phyloP scores from a whole-genome alignment of 257 asterid species.

The Striga asiatica region DNA sequence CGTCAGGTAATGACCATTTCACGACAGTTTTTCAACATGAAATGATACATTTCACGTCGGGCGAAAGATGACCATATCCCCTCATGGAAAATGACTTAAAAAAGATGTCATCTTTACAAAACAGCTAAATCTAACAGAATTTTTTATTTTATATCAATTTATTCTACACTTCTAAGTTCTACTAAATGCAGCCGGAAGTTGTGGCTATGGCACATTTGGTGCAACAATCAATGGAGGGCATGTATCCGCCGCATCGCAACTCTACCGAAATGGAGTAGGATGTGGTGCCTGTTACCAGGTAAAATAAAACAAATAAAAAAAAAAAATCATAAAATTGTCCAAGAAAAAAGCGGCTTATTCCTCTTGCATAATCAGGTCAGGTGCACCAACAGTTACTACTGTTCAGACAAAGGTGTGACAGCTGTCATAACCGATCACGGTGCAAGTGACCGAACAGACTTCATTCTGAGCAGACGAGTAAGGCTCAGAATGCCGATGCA shows the following conservation, averaged over 20 bases:
- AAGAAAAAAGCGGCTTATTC: background rate
- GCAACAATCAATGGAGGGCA: slow-evolving; percentile 70
- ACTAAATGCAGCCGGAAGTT: slow-evolving; percentile 51
- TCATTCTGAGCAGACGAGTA: slow-evolving; percentile 64
- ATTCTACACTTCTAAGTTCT: background rate
- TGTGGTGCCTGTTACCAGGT: slow-evolving; percentile 88
- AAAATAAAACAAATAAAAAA: slow-evolving; percentile 3
- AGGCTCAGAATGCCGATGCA: slow-evolving; percentile 63
- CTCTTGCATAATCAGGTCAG: slow-evolving; percentile 38
- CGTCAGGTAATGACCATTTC: too few species aligned
- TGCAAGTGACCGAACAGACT: slow-evolving; percentile 49
- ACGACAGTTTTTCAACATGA: too few species aligned
- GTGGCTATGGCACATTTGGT: slow-evolving; percentile 67
- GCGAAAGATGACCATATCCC: too few species aligned
- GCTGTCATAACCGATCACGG: slow-evolving; percentile 67
- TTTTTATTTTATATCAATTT: background rate
- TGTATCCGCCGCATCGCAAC: slow-evolving; percentile 70
- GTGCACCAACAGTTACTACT: slow-evolving; percentile 48
- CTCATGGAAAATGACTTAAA: too few species aligned
- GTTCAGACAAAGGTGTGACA: slow-evolving; percentile 59
- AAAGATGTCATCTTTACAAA: too few species aligned
- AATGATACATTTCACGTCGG: too few species aligned
- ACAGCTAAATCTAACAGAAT: too few species aligned
- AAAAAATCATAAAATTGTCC: background rate
- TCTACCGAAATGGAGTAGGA: slow-evolving; percentile 60